A percentile compares a stretch with the other conserved stretches of the same genome.
Evolutionary conservation across 2,329 filamentous ascomycete genomes (phyloP).

Genomic region (Hypoxylon sp.): DNA sequence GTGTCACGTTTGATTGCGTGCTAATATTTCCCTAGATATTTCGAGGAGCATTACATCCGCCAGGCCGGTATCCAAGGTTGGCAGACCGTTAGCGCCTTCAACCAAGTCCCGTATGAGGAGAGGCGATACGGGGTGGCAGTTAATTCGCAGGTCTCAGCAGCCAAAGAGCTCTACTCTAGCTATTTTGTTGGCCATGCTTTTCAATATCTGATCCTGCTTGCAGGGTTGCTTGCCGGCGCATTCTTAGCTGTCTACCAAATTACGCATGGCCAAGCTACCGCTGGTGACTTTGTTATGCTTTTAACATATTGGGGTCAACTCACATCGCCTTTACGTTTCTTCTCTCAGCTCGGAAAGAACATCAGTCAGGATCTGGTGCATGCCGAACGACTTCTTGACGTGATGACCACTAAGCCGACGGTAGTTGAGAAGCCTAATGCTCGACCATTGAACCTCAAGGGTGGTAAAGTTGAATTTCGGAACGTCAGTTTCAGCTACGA

Average conservation of each 20-base stretch:
- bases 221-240: conserved; percentile 76
- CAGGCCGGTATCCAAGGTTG: conserved; percentile 71
- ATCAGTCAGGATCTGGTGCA: conserved; percentile 71
- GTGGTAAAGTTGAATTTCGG: conserved; percentile 69
- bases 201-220: conserved; percentile 75
- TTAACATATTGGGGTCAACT: conserved; percentile 83
- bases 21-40: conserved; percentile 55
- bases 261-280: conserved; percentile 69
- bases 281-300: conserved; percentile 79
- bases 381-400: conserved; percentile 70
- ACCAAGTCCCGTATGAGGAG: conserved; percentile 71
- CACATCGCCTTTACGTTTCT: conserved; percentile 79
- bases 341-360: conserved; percentile 70
- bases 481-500: conserved; percentile 72
- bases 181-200: conserved; percentile 69
- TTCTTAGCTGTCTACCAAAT: conserved; percentile 77
- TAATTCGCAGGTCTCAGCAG: conserved; percentile 57
- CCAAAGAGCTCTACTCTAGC: conserved; percentile 59
- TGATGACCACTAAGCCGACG: conserved; percentile 71
- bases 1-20: background rate
- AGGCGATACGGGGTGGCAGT: conserved; percentile 68
- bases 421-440: conserved; percentile 68
- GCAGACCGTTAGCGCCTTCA: conserved; percentile 73
- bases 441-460: conserved; percentile 64
- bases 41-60: conserved; percentile 69